Percentiles rank a stretch among this genome's conserved stretches.
Evolutionary conservation across 257 asterid species (phyloP).

Genomic region (Datura wrightii): DNA sequence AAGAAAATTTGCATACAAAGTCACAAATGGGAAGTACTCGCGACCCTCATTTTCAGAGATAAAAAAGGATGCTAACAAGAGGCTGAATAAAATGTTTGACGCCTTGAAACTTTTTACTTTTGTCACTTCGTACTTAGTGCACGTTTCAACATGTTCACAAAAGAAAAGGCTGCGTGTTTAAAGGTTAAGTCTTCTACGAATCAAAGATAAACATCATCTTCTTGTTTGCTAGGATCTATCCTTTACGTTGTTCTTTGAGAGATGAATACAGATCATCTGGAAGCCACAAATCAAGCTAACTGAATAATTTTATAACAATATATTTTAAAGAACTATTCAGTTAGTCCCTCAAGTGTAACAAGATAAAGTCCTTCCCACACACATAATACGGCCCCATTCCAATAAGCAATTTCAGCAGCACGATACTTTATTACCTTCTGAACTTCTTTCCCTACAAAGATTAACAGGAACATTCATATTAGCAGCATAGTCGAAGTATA

Average conservation of each 20-base stretch:
- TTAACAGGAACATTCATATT: neutral
- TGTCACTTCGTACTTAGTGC: neutral
- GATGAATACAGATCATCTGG: slow-evolving; percentile 1
- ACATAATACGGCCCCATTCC: neutral
- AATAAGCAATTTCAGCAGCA: slow-evolving; percentile 26
- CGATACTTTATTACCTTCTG: neutral
- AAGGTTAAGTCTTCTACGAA: neutral
- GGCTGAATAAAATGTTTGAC: neutral
- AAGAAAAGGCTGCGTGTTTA: neutral
- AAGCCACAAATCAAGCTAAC: slow-evolving; percentile 21
- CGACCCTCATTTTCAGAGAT: neutral
- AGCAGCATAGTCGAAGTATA: neutral
- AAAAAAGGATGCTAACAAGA: neutral
- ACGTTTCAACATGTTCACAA: neutral
- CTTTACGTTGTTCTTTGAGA: neutral
- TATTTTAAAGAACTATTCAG: neutral
- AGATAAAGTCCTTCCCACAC: neutral
- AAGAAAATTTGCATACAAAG: neutral
- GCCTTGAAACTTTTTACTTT: neutral
- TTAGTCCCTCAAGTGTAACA: neutral
- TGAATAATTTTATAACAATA: neutral
- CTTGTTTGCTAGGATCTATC: neutral
- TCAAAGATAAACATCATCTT: neutral
- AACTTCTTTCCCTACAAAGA: slow-evolving; percentile 5
- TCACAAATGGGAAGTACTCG: neutral